These are phyloP conservation scores for Triangularia setosa DNA, from an alignment of 2,329 filamentous ascomycete genomes.

Conservation along the genomic window DNA sequence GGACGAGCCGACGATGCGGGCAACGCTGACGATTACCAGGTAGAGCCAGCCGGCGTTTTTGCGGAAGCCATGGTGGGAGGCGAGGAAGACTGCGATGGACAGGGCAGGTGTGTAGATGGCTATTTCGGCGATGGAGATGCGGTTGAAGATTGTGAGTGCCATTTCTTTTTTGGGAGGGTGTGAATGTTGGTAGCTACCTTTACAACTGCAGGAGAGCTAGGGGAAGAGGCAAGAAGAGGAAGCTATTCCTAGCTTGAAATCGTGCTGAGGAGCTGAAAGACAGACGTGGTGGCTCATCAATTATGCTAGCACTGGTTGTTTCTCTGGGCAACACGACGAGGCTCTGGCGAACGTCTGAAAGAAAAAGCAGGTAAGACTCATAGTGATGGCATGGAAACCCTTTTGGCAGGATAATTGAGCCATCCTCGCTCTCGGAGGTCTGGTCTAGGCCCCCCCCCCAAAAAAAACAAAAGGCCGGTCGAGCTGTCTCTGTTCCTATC, in stretches of 20 bases:
- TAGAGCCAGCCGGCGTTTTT: slow-evolving; percentile 50
- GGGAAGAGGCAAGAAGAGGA: neutral
- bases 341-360: too few relatives aligned
- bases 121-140: slow-evolving; percentile 42
- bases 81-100: slow-evolving; percentile 35
- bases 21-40: slow-evolving; percentile 48
- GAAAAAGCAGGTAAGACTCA: too few relatives aligned
- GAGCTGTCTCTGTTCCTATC: neutral
- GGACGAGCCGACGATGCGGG: slow-evolving; percentile 47
- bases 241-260: neutral
- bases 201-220: neutral
- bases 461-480: too few relatives aligned
- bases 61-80: slow-evolving; percentile 41
- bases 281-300: neutral
- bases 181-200: neutral
- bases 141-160: slow-evolving; percentile 24
- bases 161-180: slow-evolving; percentile 10
- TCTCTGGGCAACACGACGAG: too few relatives aligned
- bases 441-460: neutral
- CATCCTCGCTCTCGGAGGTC: neutral
- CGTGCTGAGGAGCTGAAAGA: neutral
- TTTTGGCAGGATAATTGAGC: neutral
- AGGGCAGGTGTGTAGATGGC: slow-evolving; percentile 38
- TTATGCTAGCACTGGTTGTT: too few relatives aligned
- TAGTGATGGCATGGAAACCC: too few relatives aligned